Evolutionary conservation across 192 early-diverging fungal genomes (phyloP), one percentile per base, ranked within the genome.

Genomic region (Coemansia sp.): DNA sequence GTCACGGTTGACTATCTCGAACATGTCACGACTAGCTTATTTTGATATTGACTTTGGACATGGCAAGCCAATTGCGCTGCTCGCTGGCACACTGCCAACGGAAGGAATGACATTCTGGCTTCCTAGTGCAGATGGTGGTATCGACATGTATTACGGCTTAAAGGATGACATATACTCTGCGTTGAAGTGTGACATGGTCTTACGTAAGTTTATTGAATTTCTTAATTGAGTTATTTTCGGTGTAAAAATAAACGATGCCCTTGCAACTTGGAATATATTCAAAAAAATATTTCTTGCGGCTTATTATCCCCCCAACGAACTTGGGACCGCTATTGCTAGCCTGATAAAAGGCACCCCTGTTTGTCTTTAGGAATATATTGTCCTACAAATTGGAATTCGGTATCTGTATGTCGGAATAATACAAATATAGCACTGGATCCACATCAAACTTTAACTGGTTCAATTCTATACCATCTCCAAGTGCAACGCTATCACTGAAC

Each of bases 11-110:
- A 15, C 60, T 12, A 60, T 76, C 30, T 76, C 75, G 11, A 76
- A 76, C 45, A 70, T 59, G 9, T 76, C 69, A 10, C 64, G 65
- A 3, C 18, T 76, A 30, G 65, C 69, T 8, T 76, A 68, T 39
- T 71, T 58, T 52, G 47, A 49, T 27, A 49, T 67, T 20, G 69
- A 68, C 24, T 68, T 71, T 71, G 69, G 75, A 0, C 27, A 67
- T 12, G 75, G 75, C 2, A 71, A 52, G 63, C 45, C 45, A 10
- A 20, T 49, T 49, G n/a, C 18, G 9, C 18, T 49, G 18, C 9
- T 49, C 5, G 45, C 45, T 10, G 45, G 45, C 10, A 49, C 45
- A 24, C 45, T 49, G 18, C 45, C 45, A 11, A 49, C 45, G 6
- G 45, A 49, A 20, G 45, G 45, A 49, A 5, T 71, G 61, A 3